Conservation (phyloP, 176 grass and related monocot species). For the Avena eriantha region DNA sequence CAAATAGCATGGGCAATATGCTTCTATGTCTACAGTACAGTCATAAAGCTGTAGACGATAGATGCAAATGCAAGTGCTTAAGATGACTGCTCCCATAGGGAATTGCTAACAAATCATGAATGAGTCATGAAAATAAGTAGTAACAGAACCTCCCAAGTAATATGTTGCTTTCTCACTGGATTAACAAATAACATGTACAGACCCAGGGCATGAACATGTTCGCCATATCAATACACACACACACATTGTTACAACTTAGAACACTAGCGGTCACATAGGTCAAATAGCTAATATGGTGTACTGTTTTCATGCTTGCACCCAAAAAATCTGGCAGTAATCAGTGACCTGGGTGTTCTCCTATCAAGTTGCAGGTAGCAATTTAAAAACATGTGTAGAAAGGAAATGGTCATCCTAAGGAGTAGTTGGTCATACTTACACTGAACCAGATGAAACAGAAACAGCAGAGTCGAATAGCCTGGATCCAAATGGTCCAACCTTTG, state of each 20-base stretch:
- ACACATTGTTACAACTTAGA: not conserved
- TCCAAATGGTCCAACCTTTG: constrained; percentile 89
- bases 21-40: not conserved
- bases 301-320: constrained; percentile 22
- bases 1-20: constrained; percentile 7
- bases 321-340: constrained; percentile 40
- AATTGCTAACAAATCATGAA: constrained; percentile 24
- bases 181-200: constrained; percentile 21
- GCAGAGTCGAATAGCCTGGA: constrained; percentile 96
- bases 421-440: constrained; percentile 61
- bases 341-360: not conserved
- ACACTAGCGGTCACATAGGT: constrained; percentile 15
- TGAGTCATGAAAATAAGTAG: constrained; percentile 9
- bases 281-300: constrained; percentile 31
- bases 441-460: constrained; percentile 76
- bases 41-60: not conserved
- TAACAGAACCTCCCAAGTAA: constrained; percentile 2
- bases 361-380: constrained; percentile 37
- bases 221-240: not conserved
- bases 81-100: constrained; percentile 10
- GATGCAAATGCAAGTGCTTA: constrained; percentile 27
- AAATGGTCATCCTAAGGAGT: constrained; percentile 29
- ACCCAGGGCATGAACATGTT: constrained; percentile 15
- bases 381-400: constrained; percentile 4
- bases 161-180: not conserved